Conservation (phyloP, 2,329 filamentous ascomycete species). For the Aureobasidium zeae region DNA sequence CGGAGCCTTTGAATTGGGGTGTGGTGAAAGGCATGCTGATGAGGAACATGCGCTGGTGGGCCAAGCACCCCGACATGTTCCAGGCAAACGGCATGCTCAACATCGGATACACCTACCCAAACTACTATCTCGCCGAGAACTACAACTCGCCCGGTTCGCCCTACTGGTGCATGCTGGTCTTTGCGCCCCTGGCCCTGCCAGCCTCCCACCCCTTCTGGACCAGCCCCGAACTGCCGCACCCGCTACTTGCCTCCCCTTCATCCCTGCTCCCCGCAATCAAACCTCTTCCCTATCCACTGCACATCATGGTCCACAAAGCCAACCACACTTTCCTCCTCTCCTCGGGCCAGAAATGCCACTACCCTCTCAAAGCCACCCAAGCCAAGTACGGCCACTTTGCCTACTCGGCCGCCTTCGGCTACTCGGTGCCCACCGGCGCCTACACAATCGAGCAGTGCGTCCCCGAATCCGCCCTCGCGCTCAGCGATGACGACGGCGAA, state of each 20-base stretch:
- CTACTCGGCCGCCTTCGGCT: constrained; percentile 66
- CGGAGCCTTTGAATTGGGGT: constrained; percentile 64
- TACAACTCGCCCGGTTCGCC: constrained; percentile 67
- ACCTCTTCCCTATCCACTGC: constrained; percentile 57
- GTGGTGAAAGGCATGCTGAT: constrained; percentile 68
- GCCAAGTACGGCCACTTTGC: constrained; percentile 75
- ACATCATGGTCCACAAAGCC: constrained; percentile 59
- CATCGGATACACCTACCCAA: constrained; percentile 69
- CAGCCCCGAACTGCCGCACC: constrained; percentile 50
- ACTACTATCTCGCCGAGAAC: constrained; percentile 74
- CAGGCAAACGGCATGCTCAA: constrained; percentile 64
- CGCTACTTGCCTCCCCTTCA: constrained; percentile 41
- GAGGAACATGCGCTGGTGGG: constrained; percentile 71
- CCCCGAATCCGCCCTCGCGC: constrained; percentile 63
- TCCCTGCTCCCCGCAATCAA: constrained; percentile 49
- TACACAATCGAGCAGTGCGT: constrained; percentile 71
- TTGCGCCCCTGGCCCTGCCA: constrained; percentile 63
- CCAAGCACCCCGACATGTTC: constrained; percentile 65
- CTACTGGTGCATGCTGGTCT: constrained; percentile 73
- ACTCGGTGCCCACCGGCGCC: constrained; percentile 66
- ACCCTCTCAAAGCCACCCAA: constrained; percentile 71
- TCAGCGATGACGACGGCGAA: constrained; percentile 69
- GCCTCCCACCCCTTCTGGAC: constrained; percentile 67
- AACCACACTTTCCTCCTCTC: constrained; percentile 67
- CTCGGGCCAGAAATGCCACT: constrained; percentile 72